Percentiles rank a stretch among this genome's conserved stretches.
Evolutionary conservation across 371 early-diverging fungal species (phyloP).

Genomic region (Hamiltosporidium tvaerminnensis): DNA sequence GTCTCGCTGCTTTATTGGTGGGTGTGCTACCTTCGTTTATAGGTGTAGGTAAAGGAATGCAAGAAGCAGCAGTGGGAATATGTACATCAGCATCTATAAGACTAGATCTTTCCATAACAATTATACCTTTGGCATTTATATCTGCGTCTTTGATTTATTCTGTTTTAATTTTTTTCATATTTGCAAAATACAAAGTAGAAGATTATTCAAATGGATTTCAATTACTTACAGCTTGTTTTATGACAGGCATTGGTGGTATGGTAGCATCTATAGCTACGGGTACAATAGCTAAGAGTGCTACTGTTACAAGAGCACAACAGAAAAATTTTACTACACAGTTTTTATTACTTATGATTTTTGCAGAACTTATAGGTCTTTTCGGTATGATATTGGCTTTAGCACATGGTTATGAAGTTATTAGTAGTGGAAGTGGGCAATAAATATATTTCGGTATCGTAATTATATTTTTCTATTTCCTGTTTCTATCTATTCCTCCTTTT

Average conservation of each 20-base stretch:
- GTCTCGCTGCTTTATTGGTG: not conserved
- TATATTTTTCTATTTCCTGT: no score
- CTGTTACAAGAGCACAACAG: slow-evolving; percentile 48
- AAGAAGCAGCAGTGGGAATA: slow-evolving; percentile 40
- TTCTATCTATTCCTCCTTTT: no score
- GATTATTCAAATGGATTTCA: slow-evolving; percentile 18
- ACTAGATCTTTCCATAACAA: slow-evolving; percentile 35
- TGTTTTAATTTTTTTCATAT: slow-evolving; percentile 39
- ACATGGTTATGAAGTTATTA: no score
- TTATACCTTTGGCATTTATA: slow-evolving; percentile 49
- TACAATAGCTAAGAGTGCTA: slow-evolving; percentile 39
- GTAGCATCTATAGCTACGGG: slow-evolving; percentile 43
- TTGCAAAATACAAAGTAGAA: slow-evolving; percentile 10
- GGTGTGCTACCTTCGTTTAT: slow-evolving; percentile 38
- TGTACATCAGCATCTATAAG: slow-evolving; percentile 42
- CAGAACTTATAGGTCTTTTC: slow-evolving; percentile 49
- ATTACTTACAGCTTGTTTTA: slow-evolving; percentile 34
- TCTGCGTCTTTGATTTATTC: slow-evolving; percentile 48
- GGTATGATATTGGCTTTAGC: slow-evolving; percentile 21
- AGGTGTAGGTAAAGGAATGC: slow-evolving; percentile 45
- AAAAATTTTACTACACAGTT: slow-evolving; percentile 47
- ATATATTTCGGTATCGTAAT: no score
- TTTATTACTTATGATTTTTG: slow-evolving; percentile 50
- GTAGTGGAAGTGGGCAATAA: no score
- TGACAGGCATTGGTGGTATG: slow-evolving; percentile 42